phyloP scores from a whole-genome alignment of 1,284 basidiomycete species.

The Trichosporon coremiiforme region DNA sequence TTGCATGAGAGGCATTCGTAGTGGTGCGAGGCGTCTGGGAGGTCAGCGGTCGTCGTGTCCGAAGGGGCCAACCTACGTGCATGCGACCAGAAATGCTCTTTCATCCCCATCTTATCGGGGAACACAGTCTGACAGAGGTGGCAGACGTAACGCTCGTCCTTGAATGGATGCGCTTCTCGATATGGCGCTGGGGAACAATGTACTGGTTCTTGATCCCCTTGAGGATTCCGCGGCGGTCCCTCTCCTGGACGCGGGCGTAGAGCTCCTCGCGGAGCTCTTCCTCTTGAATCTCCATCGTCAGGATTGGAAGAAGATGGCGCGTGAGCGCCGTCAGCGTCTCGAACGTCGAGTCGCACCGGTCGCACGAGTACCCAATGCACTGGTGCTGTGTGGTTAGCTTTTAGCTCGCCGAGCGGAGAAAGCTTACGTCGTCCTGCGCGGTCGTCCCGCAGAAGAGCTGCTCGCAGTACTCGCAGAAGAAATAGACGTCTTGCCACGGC shows the following conservation, averaged over 20 bases:
- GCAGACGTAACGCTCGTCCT: background rate
- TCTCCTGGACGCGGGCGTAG: background rate
- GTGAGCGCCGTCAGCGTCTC: background rate
- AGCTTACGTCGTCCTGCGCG: background rate
- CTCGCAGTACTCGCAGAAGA: background rate
- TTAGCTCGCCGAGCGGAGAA: no score
- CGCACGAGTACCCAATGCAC: background rate
- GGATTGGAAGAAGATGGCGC: background rate
- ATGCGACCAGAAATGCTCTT: conserved; percentile 12
- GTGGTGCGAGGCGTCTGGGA: background rate
- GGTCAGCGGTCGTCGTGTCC: background rate
- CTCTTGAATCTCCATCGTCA: background rate
- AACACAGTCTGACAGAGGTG: background rate
- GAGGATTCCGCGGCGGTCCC: conserved; percentile 1
- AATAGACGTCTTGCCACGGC: background rate
- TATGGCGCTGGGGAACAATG: background rate
- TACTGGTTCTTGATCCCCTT: background rate
- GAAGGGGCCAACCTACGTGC: background rate
- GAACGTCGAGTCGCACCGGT: background rate
- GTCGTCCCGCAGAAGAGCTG: background rate
- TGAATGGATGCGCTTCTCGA: background rate
- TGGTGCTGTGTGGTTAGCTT: background rate
- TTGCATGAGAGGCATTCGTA: background rate
- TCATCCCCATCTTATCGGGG: background rate
- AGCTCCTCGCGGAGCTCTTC: background rate